Evolutionary conservation across 352 stramenopile species (phyloP).

Genomic region (Pythium guiyangense): DNA sequence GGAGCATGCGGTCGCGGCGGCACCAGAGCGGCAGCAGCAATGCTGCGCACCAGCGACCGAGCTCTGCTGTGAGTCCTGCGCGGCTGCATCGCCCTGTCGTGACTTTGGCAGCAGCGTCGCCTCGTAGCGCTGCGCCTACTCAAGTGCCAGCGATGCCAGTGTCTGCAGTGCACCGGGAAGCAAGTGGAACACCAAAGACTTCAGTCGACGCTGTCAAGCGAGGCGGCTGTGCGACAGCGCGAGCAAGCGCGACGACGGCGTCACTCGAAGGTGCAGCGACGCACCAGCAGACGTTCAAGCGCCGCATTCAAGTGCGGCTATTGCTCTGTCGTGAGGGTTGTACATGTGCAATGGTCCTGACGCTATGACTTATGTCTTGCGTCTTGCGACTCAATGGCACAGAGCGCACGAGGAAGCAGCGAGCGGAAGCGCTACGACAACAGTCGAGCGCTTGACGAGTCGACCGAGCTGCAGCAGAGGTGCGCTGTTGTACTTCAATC

Average conservation of each 20-base stretch:
- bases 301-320: slow-evolving; percentile 25
- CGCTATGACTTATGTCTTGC: not conserved
- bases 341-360: not conserved
- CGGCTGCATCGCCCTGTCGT: not conserved
- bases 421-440: not conserved
- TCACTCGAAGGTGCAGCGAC: not conserved
- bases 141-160: not conserved
- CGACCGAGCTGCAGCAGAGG: slow-evolving; percentile 1
- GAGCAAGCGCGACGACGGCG: slow-evolving; percentile 12
- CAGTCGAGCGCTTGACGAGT: not conserved
- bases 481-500: not conserved
- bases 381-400: not conserved
- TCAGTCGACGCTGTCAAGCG: not conserved
- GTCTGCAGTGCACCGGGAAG: not conserved
- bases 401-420: slow-evolving; percentile 27
- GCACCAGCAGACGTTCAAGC: slow-evolving; percentile 11
- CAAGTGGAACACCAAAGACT: not conserved
- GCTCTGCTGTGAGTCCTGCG: not conserved
- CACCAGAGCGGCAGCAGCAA: slow-evolving; percentile 60
- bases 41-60: slow-evolving; percentile 8
- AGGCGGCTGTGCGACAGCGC: slow-evolving; percentile 19
- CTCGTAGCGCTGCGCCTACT: not conserved
- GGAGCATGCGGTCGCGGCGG: slow-evolving; percentile 35
- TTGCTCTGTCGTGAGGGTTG: not conserved
- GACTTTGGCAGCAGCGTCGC: not conserved